Conservation (phyloP, 2,329 filamentous ascomycete species). For the Xylaria polymorpha region DNA sequence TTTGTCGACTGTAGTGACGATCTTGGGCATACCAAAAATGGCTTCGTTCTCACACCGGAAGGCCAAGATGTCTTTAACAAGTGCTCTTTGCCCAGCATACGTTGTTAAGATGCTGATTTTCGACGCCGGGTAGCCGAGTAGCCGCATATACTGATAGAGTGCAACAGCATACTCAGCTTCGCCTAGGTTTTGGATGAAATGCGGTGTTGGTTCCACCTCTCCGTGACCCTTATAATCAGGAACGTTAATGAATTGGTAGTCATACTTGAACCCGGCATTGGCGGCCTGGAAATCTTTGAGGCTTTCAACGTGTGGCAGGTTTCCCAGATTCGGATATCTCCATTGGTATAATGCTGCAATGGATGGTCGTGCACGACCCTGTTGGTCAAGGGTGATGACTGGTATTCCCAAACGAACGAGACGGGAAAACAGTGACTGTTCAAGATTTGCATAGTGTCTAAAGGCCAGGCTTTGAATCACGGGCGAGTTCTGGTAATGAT, state of each 20-base stretch:
- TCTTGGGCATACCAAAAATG: slow-evolving; percentile 88
- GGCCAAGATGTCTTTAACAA: slow-evolving; percentile 86
- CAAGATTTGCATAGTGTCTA: slow-evolving; percentile 93
- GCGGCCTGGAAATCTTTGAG: slow-evolving; percentile 79
- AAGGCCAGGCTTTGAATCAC: slow-evolving; percentile 95
- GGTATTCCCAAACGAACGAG: slow-evolving; percentile 94
- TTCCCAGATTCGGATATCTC: slow-evolving; percentile 85
- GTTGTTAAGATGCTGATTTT: slow-evolving; percentile 91
- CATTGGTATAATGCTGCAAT: slow-evolving; percentile 93
- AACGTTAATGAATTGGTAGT: slow-evolving; percentile 97
- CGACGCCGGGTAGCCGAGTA: slow-evolving; percentile 87
- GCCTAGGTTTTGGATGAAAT: slow-evolving; percentile 96
- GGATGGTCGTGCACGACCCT: slow-evolving; percentile 87
- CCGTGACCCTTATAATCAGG: slow-evolving; percentile 91
- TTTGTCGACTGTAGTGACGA: slow-evolving; percentile 95
- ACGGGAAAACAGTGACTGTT: slow-evolving; percentile 93
- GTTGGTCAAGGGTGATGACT: slow-evolving; percentile 87
- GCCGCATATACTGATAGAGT: slow-evolving; percentile 95
- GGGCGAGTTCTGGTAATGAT: slow-evolving; percentile 96
- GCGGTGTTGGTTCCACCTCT: slow-evolving; percentile 88
- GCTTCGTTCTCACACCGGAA: slow-evolving; percentile 86
- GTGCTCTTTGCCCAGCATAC: slow-evolving; percentile 89
- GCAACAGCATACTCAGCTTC: slow-evolving; percentile 98
- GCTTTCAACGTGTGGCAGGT: slow-evolving; percentile 78
- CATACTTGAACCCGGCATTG: slow-evolving; percentile 91